Evolutionary conservation across 2,329 filamentous ascomycete species (phyloP), one percentile per base, ranked within the genome.

Genomic region (Byssochlamys sp.): DNA sequence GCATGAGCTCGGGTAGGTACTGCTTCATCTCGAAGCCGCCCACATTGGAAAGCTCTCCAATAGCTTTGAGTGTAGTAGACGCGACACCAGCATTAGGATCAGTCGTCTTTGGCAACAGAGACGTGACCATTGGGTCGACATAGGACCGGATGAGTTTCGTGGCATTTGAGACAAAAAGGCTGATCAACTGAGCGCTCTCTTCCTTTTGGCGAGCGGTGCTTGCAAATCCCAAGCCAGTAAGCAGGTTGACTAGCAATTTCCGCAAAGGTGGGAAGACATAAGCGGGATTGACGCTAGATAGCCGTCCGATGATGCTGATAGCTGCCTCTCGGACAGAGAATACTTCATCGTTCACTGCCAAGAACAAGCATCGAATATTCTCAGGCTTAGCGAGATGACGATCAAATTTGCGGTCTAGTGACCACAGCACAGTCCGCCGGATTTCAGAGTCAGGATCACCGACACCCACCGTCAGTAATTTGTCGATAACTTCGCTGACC

Each of bases 401-500:
- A 69, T 99, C 94, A 67, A 99, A 99, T 55, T 94, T 89, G 62
- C 89, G 85, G 70, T 97, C 94, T 9, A 99, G 81, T 19, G 94
- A 94, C 54, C 87, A 85, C 25, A 99, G 81, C 2, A 99, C 92
- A 0, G 90, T 95, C 66, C 86, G 83, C 59, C 94, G 86, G 62
- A 99, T 99, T 63, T 88, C 88, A 12, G 91, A 83, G 64, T 96
- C 90, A 1, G 88, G 86, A 69, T 99, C 94, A 12, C 92, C 94
- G 28, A 99, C 90, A 54, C 91, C 92, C 45, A 97, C 91, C 0
- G 92, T 96, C 60, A 99, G 80, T 0, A 99, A 83, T 69, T 94
- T 96, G 74, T 97, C 91, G 58, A 99, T 96, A 31, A 99, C 94
- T 71, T 99, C 94, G 57, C 92, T 90, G 52, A 99, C 95, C 28